phyloP scores from a whole-genome alignment of 495 filamentous ascomycete species.

The Astrocystis sublimbata region DNA sequence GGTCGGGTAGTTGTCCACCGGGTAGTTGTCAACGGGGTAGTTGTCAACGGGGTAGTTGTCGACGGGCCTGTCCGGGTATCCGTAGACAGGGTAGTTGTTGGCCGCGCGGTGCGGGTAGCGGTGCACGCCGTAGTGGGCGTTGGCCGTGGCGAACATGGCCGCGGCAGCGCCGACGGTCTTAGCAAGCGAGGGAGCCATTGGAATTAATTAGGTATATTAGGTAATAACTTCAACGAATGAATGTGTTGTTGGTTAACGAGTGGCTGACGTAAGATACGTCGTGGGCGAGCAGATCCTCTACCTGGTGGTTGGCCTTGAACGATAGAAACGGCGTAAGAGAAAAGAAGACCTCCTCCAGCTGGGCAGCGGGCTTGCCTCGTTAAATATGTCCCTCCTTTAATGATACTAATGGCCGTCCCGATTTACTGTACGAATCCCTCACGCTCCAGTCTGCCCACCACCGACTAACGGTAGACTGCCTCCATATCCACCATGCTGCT shows the following conservation, averaged over 20 bases:
- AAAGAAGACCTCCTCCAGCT: background rate
- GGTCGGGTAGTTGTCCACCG: constrained; percentile 8
- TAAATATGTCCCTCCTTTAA: constrained; percentile 19
- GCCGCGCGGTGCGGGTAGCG: background rate
- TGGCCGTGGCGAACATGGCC: constrained; percentile 36
- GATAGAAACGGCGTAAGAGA: constrained; percentile 15
- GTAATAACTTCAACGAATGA: constrained; percentile 31
- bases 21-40: constrained; percentile 11
- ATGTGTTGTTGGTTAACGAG: constrained; percentile 35
- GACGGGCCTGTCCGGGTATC: constrained; percentile 13
- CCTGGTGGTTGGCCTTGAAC: constrained; percentile 3
- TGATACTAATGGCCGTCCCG: background rate
- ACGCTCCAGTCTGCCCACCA: background rate
- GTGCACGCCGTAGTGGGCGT: constrained; percentile 21
- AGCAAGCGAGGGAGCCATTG: constrained; percentile 47
- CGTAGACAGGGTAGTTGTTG: constrained; percentile 11
- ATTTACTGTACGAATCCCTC: background rate
- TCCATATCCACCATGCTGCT: constrained; percentile 10
- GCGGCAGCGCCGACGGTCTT: constrained; percentile 41
- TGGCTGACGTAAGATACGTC: constrained; percentile 53
- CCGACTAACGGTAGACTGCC: background rate
- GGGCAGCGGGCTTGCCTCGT: constrained; percentile 10
- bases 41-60: background rate
- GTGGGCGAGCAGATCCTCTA: constrained; percentile 33
- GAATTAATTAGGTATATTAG: constrained; percentile 26